Evolutionary conservation across 176 grass and related monocot species (phyloP), one percentile per base, ranked within the genome.

Genomic region (Triticum turgidum): DNA sequence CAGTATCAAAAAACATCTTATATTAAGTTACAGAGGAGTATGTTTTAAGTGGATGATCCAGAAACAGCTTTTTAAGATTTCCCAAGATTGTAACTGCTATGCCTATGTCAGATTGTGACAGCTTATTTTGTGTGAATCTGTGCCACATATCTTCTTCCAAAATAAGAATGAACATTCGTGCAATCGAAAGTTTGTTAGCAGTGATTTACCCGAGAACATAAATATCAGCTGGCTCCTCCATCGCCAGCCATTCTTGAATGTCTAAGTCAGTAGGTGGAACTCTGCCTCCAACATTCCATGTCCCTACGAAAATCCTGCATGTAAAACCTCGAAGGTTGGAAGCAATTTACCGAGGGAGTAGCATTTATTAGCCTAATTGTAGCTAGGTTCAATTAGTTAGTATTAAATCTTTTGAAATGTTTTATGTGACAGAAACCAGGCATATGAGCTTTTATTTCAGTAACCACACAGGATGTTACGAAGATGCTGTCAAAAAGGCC

Each of bases 271-370:
- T 83, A 37, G 93, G 77, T 82, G 95, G 95, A 90, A 81, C 56
- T 85, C 75, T 93, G 20, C 95, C 95, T 79, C 87, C 95, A 79
- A 90, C 88, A 87, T 98, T 98, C 95, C 95, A 95, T 77, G 93
- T 98, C 24, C 93, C 89, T 56, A 90, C 61, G 34, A 86, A 95
- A 78, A 98, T 67, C 86, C 93, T 98, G 85, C 56, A 86, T n/a
- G 39, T 78, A 24, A 74, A 67, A 76, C 78, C 59, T 38, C 49
- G 27, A 15, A 84, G 59, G 44, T 87, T 87, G 79, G 13, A 87
- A 88, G 61, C 27, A 27, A 27, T 27, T 27, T 27, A 27, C 25
- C 1, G 25, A 27, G 25, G 25, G 25, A 27, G 14, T 65, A 54
- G 21, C 42, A 72, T 5, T 13, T 64, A 24, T 88, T 45, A 76